These are phyloP conservation scores for Garcia nutans DNA, from an alignment of 345 rosid species.

Conservation along the genomic window DNA sequence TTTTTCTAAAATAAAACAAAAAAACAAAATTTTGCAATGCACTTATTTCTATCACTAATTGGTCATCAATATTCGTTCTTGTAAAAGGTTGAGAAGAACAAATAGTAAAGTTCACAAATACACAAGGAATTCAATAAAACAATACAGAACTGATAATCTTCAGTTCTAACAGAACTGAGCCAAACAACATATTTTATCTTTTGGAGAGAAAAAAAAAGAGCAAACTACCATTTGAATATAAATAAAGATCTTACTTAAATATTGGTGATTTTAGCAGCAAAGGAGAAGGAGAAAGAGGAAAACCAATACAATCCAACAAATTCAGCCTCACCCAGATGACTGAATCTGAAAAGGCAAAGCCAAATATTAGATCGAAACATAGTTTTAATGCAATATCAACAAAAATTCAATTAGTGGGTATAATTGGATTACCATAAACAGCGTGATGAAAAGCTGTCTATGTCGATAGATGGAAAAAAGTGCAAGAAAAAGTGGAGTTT, in stretches of 20 bases:
- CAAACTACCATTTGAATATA: background rate
- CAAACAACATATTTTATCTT: no score
- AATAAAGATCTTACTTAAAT: background rate
- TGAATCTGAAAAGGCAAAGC: constrained; percentile 10
- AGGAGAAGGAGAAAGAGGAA: background rate
- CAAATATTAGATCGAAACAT: background rate
- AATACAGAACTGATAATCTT: background rate
- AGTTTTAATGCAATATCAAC: background rate
- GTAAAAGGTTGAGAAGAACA: background rate
- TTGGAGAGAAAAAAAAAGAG: background rate
- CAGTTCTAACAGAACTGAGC: no score
- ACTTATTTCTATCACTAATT: background rate
- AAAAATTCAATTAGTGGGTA: background rate
- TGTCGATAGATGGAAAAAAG: background rate
- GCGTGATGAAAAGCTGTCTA: background rate
- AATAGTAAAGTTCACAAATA: background rate
- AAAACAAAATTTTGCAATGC: background rate
- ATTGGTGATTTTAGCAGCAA: background rate
- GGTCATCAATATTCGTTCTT: background rate
- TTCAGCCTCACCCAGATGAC: constrained; percentile 16
- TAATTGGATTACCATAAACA: background rate
- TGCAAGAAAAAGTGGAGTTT: background rate
- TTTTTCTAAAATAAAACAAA: background rate
- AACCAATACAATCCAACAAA: background rate
- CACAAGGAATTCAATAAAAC: background rate